phyloP scores from a whole-genome alignment of 306 rosid species.

The Prunus mongolica region DNA sequence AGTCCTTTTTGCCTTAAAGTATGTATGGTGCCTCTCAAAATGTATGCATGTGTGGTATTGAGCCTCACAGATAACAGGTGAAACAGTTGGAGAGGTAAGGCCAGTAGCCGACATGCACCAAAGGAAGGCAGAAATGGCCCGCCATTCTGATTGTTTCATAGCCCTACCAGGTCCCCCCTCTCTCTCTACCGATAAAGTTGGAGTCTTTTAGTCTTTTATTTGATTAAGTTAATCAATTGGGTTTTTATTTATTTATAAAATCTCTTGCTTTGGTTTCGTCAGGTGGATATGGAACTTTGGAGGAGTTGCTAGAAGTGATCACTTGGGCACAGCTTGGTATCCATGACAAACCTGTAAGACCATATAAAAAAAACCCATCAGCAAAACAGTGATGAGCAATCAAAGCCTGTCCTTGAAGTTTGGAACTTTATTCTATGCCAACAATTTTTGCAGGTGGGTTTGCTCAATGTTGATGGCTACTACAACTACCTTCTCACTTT shows the following conservation, averaged over 20 bases:
- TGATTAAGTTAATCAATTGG: neutral
- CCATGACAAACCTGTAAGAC: conserved; percentile 59
- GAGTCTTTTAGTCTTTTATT: neutral
- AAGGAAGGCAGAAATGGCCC: conserved; percentile 71
- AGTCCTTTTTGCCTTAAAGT: neutral
- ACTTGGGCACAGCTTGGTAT: conserved; percentile 66
- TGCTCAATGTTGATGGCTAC: conserved; percentile 58
- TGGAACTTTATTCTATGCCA: neutral
- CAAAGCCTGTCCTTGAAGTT: neutral
- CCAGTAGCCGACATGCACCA: conserved; percentile 63
- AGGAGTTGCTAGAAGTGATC: conserved; percentile 54
- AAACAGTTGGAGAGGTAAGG: conserved; percentile 52
- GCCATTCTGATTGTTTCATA: conserved; percentile 58
- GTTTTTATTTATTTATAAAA: neutral
- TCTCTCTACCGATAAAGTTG: neutral
- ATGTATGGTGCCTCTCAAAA: neutral
- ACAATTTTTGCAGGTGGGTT: conserved; percentile 40
- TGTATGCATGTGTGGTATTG: conserved; percentile 8
- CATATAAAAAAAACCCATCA: neutral
- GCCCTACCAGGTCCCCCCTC: conserved; percentile 56
- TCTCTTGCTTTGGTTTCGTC: neutral
- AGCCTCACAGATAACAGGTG: conserved; percentile 49
- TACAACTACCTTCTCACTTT: conserved; percentile 48
- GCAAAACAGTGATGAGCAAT: neutral
- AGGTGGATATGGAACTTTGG: conserved; percentile 63